Evolutionary conservation across 2,329 filamentous ascomycete genomes (phyloP), one percentile per base, ranked within the genome.

Genomic region (Penicillium sp.): DNA sequence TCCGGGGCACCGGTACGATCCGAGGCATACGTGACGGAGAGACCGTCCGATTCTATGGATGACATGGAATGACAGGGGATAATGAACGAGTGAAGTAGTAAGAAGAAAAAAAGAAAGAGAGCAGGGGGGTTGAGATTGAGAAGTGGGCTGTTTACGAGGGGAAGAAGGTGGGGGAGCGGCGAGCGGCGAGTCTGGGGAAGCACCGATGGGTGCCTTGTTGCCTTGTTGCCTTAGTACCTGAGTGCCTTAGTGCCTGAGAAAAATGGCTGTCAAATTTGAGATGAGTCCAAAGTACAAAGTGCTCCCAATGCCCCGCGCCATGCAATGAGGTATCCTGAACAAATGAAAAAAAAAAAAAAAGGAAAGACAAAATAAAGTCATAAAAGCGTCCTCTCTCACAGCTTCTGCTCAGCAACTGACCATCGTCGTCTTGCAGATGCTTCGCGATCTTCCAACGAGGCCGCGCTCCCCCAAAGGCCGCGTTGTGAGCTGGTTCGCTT

Each of bases 1-100:
- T 91, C 88, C 40, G 91, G 89, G 37, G 79, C 71, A 40, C 75
- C 76, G 51, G 70, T 70, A 28, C 77, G 71, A 40, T 72, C 72
- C 60, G 75, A 74, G 24, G 75, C 70, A 62, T 77, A 72, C 23
- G 73, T 79, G 59, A 78, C 71, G 55, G 75, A 71, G 14, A 70
- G 57, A 43, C 74, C 74, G 55, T 68, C 71, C 10, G 56, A 60
- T 45, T 71, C 67, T 24, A 70, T 55, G 13, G 49, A 48, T 45
- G 65, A 62, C 70, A 73, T 73, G 45, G 37, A 52, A 55, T 28
- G 13, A 10, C 14, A 18, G n/a, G 45, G 19, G 24, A 16, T 29
- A 48, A 45, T 5, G 3, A 13, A 42, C 36, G 24, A 26, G 26
- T 44, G 18, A 43, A 24, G n/a, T n/a, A n/a, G n/a, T n/a, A 19